phyloP scores from a whole-genome alignment of 805 yeast genomes.

The Kuraishia floccosa region DNA sequence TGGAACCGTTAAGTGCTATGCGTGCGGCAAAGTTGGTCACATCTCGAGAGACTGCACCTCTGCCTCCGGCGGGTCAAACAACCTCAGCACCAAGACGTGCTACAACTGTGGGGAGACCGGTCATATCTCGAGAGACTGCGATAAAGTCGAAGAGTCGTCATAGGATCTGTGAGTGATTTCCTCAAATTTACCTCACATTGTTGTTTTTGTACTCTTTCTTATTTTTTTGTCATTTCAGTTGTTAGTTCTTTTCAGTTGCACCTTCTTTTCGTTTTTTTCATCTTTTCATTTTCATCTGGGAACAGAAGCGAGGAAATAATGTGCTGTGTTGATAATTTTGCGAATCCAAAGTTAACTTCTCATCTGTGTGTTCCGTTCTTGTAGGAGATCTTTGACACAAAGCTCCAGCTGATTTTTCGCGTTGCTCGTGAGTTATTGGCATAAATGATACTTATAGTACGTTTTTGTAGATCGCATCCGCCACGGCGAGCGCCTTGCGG shows the following conservation, averaged over 20 bases:
- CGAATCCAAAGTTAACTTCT: not conserved
- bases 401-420: not conserved
- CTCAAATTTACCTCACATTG: not conserved
- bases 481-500: constrained; percentile 12
- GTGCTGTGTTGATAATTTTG: no score
- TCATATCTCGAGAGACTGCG: constrained; percentile 79
- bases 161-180: not conserved
- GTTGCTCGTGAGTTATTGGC: no score
- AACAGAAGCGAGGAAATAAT: no score
- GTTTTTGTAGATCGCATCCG: constrained; percentile 3
- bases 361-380: not conserved
- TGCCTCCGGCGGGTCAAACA: constrained; percentile 35
- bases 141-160: not conserved
- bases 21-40: constrained; percentile 88
- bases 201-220: not conserved
- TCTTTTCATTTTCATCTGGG: no score
- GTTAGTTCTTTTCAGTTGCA: no score
- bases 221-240: not conserved
- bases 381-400: not conserved
- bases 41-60: constrained; percentile 72
- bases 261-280: no score
- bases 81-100: constrained; percentile 41
- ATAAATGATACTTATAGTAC: not conserved
- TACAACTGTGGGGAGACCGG: constrained; percentile 73
- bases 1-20: constrained; percentile 69